Evolutionary conservation across 331 rosid species (phyloP), one percentile per base, ranked within the genome.

Genomic region (Saraca asoca): DNA sequence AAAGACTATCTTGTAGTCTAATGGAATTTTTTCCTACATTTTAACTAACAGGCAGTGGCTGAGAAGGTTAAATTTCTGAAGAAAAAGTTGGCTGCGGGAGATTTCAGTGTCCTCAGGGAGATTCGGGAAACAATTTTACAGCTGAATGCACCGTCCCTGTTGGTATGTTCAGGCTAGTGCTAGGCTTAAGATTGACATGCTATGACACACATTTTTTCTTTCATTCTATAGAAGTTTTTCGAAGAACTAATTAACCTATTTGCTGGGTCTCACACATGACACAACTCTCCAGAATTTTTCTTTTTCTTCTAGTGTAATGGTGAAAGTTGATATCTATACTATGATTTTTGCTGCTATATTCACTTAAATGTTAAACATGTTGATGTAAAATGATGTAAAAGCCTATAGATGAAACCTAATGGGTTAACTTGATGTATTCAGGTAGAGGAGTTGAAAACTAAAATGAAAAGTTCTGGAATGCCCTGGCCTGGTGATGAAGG

Each of bases 401-500:
- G 29, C 65, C 37, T 10, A 43, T 62, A 11, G 42, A 71, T 46
- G 54, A 58, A 68, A 67, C 68, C 70, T 78, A 61, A 66, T 51
- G 57, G 55, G 38, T 64, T 66, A 64, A 17, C 19, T 56, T 75
- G 24, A 35, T 71, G 12, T 51, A 48, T 79, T 77, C 85, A 94
- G 98, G 92, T 90, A 51, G 86, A 81, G 75, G 97, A 94, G 78
- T 84, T 94, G 80, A 83, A 82, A 82, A 78, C 76, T 46, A 94
- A 57, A 68, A 90, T 94, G 97, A 75, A 81, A 81, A 58, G 90
- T 83, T 94, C 97, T 50, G 98, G 90, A 68, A 88, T 94, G 98
- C 98, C 98, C 62, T 94, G 98, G 98, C 98, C 98, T 1, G 97
- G 98, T 62, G 98, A 94, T 83, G 98, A 94, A 79, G 96, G 97